A percentile compares a stretch with the other conserved stretches of the same genome.
Conservation (phyloP, 768 basidiomycete genomes). For the Suillus clintonianus region DNA sequence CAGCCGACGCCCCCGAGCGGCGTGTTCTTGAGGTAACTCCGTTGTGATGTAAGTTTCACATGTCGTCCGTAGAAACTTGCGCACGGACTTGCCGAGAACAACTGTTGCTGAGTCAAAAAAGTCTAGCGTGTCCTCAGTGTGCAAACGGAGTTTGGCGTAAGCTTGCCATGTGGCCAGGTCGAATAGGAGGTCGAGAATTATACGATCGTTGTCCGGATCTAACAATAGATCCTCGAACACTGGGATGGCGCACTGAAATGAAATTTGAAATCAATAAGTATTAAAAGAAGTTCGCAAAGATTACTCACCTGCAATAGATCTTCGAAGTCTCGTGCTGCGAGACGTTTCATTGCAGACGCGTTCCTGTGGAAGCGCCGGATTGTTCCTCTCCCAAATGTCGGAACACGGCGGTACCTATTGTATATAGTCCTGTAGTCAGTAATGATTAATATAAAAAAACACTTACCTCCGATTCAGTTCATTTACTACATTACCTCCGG, state of each 20-base stretch:
- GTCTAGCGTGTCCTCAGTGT: conserved; percentile 21
- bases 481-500: background rate
- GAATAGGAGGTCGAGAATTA: conserved; percentile 26
- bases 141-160: conserved; percentile 34
- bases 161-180: conserved; percentile 34
- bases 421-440: background rate
- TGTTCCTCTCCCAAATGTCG: conserved; percentile 9
- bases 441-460: background rate
- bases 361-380: conserved; percentile 9
- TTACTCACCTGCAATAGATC: conserved; percentile 10
- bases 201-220: conserved; percentile 14
- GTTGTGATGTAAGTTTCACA: conserved; percentile 26
- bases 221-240: conserved; percentile 38
- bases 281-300: background rate
- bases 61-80: conserved; percentile 18
- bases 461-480: background rate
- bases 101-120: conserved; percentile 22
- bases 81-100: conserved; percentile 20
- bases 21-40: conserved; percentile 31
- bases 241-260: conserved; percentile 33
- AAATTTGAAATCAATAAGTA: background rate
- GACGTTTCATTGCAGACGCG: conserved; percentile 10
- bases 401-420: conserved; percentile 14
- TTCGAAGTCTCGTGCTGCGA: conserved; percentile 12
- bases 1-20: conserved; percentile 17